Conservation (phyloP, 371 early-diverging fungal genomes). For the Rhizopus arrhizus region DNA sequence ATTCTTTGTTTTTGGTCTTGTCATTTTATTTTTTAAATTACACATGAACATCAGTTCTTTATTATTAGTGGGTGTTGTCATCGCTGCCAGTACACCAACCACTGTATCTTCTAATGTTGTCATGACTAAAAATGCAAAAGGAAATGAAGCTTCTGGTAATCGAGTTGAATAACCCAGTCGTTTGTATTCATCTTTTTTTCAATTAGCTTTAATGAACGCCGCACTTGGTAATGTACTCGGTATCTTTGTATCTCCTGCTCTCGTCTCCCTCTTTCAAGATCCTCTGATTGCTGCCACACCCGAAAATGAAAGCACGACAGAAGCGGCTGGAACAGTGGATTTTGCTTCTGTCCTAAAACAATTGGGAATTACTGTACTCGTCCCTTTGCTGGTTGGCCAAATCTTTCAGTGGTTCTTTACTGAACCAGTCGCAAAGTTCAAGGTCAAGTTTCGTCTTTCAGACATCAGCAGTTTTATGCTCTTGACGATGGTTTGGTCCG, state of each 20-base stretch:
- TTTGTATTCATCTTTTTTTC: background rate
- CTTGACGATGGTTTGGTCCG: slow-evolving; percentile 73
- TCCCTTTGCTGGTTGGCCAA: slow-evolving; percentile 70
- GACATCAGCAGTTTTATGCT: slow-evolving; percentile 63
- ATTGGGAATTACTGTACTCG: slow-evolving; percentile 65
- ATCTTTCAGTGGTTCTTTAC: slow-evolving; percentile 63
- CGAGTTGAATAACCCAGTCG: background rate
- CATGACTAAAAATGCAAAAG: slow-evolving; percentile 75
- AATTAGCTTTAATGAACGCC: slow-evolving; percentile 64
- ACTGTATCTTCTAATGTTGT: slow-evolving; percentile 81
- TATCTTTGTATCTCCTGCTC: slow-evolving; percentile 73
- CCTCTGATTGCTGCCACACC: slow-evolving; percentile 46
- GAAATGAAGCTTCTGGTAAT: slow-evolving; percentile 68
- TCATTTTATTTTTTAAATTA: slow-evolving; percentile 49
- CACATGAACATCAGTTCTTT: slow-evolving; percentile 55
- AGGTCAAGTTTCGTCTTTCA: slow-evolving; percentile 56
- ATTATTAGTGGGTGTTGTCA: slow-evolving; percentile 67
- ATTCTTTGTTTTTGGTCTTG: slow-evolving; percentile 63
- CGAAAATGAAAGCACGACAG: slow-evolving; percentile 42
- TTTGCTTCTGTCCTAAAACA: slow-evolving; percentile 61
- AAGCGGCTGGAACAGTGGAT: slow-evolving; percentile 48
- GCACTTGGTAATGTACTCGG: slow-evolving; percentile 76
- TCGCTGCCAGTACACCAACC: slow-evolving; percentile 72
- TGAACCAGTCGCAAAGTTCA: slow-evolving; percentile 50
- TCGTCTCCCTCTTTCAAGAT: slow-evolving; percentile 43